These are phyloP conservation scores for Colletotrichum trifolii DNA, from an alignment of 2,329 filamentous ascomycete genomes.

Conservation along the genomic window DNA sequence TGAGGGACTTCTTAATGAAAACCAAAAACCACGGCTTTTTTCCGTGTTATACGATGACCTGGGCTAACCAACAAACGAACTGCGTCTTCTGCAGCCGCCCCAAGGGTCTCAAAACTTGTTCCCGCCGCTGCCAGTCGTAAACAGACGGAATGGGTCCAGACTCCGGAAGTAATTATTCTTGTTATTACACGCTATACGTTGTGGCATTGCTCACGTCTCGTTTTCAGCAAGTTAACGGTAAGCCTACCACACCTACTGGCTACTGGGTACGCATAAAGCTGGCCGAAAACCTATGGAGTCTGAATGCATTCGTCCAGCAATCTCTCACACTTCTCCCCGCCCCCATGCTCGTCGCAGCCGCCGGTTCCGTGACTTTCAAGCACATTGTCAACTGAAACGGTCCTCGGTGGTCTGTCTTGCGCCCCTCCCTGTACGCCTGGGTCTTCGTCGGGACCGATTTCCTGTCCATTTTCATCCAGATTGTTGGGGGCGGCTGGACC, in stretches of 20 bases:
- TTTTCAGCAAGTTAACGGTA: too few relatives aligned
- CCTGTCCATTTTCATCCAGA: constrained; percentile 48
- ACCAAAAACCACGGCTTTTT: too few relatives aligned
- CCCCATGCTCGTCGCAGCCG: constrained; percentile 56
- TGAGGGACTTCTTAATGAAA: too few relatives aligned
- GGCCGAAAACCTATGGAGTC: constrained; percentile 51
- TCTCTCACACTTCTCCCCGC: constrained; percentile 53
- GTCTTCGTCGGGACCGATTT: constrained; percentile 63
- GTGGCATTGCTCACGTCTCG: too few relatives aligned
- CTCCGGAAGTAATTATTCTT: too few relatives aligned
- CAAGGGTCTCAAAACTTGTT: too few relatives aligned
- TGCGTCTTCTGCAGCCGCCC: too few relatives aligned
- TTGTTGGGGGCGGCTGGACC: background rate
- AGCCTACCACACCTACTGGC: background rate
- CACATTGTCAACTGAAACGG: constrained; percentile 57
- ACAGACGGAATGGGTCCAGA: too few relatives aligned
- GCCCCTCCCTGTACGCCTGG: constrained; percentile 57
- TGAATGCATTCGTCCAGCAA: constrained; percentile 53
- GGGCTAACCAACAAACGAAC: too few relatives aligned
- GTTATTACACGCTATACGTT: too few relatives aligned
- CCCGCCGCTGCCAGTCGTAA: too few relatives aligned
- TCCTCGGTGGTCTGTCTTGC: constrained; percentile 50
- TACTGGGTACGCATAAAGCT: constrained; percentile 1
- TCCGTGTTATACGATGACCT: background rate
- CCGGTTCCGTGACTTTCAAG: constrained; percentile 59